Evolutionary conservation across 352 stramenopile genomes (phyloP).

Genomic region (Phytopythium montanum): DNA sequence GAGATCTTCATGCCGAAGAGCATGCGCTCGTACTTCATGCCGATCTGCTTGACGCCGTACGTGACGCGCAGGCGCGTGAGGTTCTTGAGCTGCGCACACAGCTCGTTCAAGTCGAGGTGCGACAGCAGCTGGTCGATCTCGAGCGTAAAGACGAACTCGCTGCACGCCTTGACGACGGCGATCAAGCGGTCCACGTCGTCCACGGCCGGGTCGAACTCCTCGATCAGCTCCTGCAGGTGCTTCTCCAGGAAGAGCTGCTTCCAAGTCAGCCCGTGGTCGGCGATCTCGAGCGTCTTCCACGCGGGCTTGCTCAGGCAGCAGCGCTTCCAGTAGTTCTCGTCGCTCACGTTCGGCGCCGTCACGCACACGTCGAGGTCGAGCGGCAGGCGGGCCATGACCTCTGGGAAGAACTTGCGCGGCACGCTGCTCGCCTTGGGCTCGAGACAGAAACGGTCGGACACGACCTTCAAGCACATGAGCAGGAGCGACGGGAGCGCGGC

Average conservation of each 20-base stretch:
- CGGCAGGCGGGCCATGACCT: slow-evolving; percentile 76
- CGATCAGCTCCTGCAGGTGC: slow-evolving; percentile 68
- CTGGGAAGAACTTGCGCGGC: slow-evolving; percentile 73
- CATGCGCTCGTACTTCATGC: slow-evolving; percentile 95
- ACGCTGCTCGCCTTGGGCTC: slow-evolving; percentile 71
- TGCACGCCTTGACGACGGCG: slow-evolving; percentile 64
- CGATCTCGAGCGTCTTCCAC: slow-evolving; percentile 91
- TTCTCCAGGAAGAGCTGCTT: slow-evolving; percentile 92
- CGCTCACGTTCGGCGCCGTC: slow-evolving; percentile 79
- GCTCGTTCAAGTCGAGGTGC: slow-evolving; percentile 85
- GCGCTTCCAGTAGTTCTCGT: slow-evolving; percentile 95
- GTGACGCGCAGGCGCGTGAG: slow-evolving; percentile 82
- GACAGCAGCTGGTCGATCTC: slow-evolving; percentile 85
- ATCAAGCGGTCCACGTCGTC: slow-evolving; percentile 65
- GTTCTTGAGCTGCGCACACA: slow-evolving; percentile 86
- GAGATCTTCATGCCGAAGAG: slow-evolving; percentile 96
- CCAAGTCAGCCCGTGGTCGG: slow-evolving; percentile 90
- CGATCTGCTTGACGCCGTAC: slow-evolving; percentile 89
- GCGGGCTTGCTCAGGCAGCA: slow-evolving; percentile 75
- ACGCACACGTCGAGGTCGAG: slow-evolving; percentile 82
- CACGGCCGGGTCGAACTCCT: slow-evolving; percentile 60
- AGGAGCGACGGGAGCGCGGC: slow-evolving; percentile 65
- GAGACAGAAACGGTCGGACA: slow-evolving; percentile 69
- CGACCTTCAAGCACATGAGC: slow-evolving; percentile 73
- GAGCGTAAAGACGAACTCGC: slow-evolving; percentile 90